Base-by-base conservation (phyloP, 2,329 filamentous ascomycete genomes). In the Emydomyces testavorans region DNA sequence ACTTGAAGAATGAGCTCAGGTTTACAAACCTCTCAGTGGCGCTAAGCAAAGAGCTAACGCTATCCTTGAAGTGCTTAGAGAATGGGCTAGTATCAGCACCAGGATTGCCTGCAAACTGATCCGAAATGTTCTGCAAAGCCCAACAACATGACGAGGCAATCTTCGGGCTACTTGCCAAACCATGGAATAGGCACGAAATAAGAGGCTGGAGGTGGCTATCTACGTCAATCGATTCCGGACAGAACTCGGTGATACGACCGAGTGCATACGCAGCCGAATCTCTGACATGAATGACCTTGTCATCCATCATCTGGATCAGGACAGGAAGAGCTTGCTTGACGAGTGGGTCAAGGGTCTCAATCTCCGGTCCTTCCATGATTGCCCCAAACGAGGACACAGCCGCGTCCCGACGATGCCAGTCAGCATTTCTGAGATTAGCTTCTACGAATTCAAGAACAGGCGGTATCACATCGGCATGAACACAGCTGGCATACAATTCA, bases 61-160 rank as follows among this genome's bases (percentile, higher is more conserved):
- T 94, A 60, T 89, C 79, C 69, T 94, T 83, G 72, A 98, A 98
- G 70, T 95, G 87, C 53, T 82, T 80, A 1, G 89, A 94, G 42
- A 98, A 74, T 36, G 87, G 77, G 70, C 96, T 98, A 41, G 74
- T 74, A 58, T 82, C 73, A 52, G 82, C 83, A 42, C 85, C 86
- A 48, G 82, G 76, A 48, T 95, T 89, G 50, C 88, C 87, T 24
- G 88, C 85, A 64, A 96, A 98, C 52, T 89, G 83, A 64, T 98
- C 92, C 8, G 92, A 90, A 62, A 98, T 72, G 70, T 96, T 98
- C 86, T 98, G 96, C 56, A 98, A 72, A 26, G 92, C 89, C 92
- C 93, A 95, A 72, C 92, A 98, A 79, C 92, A 96, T 24, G 92
- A 98, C 48, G 87, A 82, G 26, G 90, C 92, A 82, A 98, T 98